Conservation (phyloP, 2,329 filamentous ascomycete genomes). For the Epichloe amarillans region DNA sequence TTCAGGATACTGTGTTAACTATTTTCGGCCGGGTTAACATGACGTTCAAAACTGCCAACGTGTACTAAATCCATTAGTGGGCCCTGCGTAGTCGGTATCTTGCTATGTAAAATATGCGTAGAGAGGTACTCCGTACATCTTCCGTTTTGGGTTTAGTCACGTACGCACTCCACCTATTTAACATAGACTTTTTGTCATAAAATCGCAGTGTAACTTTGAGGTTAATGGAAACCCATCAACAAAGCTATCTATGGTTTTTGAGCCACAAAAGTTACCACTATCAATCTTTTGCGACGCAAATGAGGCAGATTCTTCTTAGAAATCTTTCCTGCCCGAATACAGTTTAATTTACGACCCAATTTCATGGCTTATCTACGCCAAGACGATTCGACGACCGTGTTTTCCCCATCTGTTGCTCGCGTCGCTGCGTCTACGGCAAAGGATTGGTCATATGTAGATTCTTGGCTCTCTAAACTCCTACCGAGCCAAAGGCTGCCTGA, state of each 20-base stretch:
- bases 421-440: conserved; percentile 71
- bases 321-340: not conserved
- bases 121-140: too few species aligned
- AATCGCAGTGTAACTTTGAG: too few species aligned
- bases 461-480: conserved; percentile 62
- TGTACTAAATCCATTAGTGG: not conserved
- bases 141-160: too few species aligned
- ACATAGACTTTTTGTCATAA: too few species aligned
- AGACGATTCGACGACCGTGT: conserved; percentile 37
- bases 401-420: conserved; percentile 55
- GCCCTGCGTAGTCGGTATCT: too few species aligned
- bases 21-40: not conserved
- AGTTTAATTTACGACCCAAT: not conserved
- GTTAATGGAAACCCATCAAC: too few species aligned
- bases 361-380: not conserved
- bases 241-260: too few species aligned
- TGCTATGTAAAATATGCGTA: too few species aligned
- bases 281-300: too few species aligned
- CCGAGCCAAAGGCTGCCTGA: conserved; percentile 47
- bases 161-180: too few species aligned
- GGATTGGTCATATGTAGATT: conserved; percentile 81
- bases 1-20: not conserved
- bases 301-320: too few species aligned
- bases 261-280: too few species aligned
- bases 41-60: not conserved